Base-by-base conservation (phyloP, 225 moss, liverwort and hornwort genomes). In the Rhytidiadelphus loreus region DNA sequence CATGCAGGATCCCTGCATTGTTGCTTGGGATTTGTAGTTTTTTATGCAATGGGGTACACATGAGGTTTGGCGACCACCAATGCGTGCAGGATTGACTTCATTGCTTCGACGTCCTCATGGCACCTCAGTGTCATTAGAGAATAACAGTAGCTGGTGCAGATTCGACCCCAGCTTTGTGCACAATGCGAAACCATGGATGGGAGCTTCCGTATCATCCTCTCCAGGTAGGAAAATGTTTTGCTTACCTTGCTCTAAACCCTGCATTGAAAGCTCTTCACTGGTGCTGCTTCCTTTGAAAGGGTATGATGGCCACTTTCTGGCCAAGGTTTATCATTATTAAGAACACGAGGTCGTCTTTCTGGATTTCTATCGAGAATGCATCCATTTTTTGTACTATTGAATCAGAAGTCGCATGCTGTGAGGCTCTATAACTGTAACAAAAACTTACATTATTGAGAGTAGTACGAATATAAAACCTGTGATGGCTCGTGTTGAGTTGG, bases 161-260 rank as follows among this genome's bases (percentile, higher is more conserved):
- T 77, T 76, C 44, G 28, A 35, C 50, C 65, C 60, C 39, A 85
- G 72, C 17, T 71, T 80, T 30, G 58, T 81, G 90, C 93, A 95
- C 93, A 89, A 97, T 94, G 97, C 95, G 94, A 93, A 94, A 91
- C 89, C 97, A 97, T 95, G 95, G 95, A 93, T 98, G 97, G 95
- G 92, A 95, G 86, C 95, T 98, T 88, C 96, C 93, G 85, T 95
- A 94, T 91, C 95, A 95, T 89, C 95, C 95, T 69, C 92, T 94
- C 61, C 95, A 97, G 95, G 96, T 90, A 59, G 41, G 90, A 55
- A 32, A 19, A 63, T 43, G 8, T 52, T 53, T 30, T n/a, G 80
- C 41, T 35, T 16, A 29, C 76, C 77, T 76, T 62, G 62, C 77
- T 48, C 62, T n/a, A 21, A 41, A 13, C 70, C 77, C 52, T 77